Base-by-base conservation (phyloP, 805 yeast species). In the Starmerella roubikii region DNA sequence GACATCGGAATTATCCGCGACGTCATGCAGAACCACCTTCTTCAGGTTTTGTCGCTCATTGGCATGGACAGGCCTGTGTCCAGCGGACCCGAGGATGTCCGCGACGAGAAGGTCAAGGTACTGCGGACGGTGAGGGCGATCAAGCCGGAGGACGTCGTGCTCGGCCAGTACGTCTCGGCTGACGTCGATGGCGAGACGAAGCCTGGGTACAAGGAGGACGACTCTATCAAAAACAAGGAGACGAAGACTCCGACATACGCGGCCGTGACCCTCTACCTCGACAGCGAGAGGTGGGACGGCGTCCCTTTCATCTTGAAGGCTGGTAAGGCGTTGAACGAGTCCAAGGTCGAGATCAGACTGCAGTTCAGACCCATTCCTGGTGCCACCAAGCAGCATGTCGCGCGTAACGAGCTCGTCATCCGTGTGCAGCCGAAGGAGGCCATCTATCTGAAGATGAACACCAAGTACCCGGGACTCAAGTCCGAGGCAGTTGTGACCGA, bases 241-340 rank as follows among this genome's bases (percentile, higher is more conserved):
- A 83, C 95, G 39, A 82, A 80, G 59, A 80, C 93, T 57, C 84
- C 85, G 40, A 91, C 98, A 3, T 91, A 72, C 60, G 95, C 96
- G 11, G 95, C 95, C 3, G 56, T 91, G 42, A 72, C 77, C 18
- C 56, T 88, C 45, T 66, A 76, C 48, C 81, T 91, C 59, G 68
- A 76, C 54, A 91, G 86, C 61, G 97, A 91, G 63, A 76, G 96
- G 57, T 91, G 98, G 98, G 91, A 81, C 47, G 97, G 97, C 54
- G 97, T 91, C 32, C 98, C 98, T 39, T 74, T 91, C 56, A 78
- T 91, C 38, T 68, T 91, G 68, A 74, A 94, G 65, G 98, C 97
- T 13, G 98, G 98, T 55, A 91, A 91, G 65, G 95, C 97, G n/a
- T 67, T 91, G 44, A 84, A 88, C 59, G 86, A 78, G 55, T 80